Evolutionary conservation across 2,329 filamentous ascomycete genomes (phyloP).

Genomic region (Diaporthe batatas): DNA sequence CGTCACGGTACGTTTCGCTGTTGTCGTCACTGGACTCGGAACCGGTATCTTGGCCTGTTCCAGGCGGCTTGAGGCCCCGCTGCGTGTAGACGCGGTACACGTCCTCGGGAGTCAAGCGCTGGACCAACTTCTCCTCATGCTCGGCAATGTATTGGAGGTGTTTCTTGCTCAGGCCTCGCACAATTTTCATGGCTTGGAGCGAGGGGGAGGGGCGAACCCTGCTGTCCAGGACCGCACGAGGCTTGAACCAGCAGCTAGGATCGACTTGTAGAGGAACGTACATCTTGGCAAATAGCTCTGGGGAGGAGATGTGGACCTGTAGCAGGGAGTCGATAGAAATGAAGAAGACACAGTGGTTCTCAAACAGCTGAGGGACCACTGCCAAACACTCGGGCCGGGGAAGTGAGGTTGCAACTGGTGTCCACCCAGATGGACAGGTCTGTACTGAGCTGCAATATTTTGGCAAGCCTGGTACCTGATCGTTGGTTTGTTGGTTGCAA

Average conservation of each 20-base stretch:
- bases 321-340: neutral
- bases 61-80: neutral
- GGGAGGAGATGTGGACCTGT: neutral
- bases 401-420: neutral
- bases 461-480: neutral
- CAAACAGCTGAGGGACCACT: neutral
- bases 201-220: slow-evolving; percentile 18
- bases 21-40: neutral
- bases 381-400: neutral
- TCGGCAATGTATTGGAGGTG: slow-evolving; percentile 7
- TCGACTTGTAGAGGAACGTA: slow-evolving; percentile 24
- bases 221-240: neutral
- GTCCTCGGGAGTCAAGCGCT: neutral
- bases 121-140: slow-evolving; percentile 7
- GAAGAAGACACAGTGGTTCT: neutral
- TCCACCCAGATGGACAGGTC: neutral
- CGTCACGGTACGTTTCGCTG: neutral
- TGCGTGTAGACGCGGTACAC: slow-evolving; percentile 7
- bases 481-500: neutral
- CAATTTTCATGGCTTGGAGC: slow-evolving; percentile 13
- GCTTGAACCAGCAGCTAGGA: slow-evolving; percentile 3
- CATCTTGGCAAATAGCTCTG: neutral
- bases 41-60: neutral
- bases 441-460: neutral
- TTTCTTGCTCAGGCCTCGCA: slow-evolving; percentile 4